phyloP scores from a whole-genome alignment of 805 yeast genomes.

The Candida dajiaensis region DNA sequence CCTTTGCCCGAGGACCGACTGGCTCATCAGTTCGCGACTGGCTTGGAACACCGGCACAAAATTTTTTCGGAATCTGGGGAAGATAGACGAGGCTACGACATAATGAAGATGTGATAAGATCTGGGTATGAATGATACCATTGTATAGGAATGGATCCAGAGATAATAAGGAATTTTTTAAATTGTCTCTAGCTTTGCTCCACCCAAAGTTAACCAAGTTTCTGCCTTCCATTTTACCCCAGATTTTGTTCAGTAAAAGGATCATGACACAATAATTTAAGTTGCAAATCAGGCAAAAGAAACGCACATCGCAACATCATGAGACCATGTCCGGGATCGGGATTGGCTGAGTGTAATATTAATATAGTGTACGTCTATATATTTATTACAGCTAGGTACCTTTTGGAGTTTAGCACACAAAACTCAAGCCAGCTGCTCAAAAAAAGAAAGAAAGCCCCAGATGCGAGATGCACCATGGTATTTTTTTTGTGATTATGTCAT shows the following conservation, averaged over 20 bases:
- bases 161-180: background rate
- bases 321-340: background rate
- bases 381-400: no score
- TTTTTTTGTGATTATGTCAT: background rate
- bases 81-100: background rate
- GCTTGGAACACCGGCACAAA: background rate
- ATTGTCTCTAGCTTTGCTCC: background rate
- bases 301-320: background rate
- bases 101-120: background rate
- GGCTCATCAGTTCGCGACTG: background rate
- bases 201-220: background rate
- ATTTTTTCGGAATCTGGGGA: background rate
- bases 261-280: background rate
- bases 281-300: background rate
- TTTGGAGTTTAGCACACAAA: background rate
- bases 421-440: no score
- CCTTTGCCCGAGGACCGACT: constrained; percentile 1
- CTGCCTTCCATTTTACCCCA: background rate
- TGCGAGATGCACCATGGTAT: no score
- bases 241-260: background rate
- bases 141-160: background rate
- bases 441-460: no score
- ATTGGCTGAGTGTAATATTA: background rate
- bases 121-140: background rate
- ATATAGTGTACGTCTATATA: no score